Evolutionary conservation across 257 asterid genomes (phyloP).

Genomic region (Scutellaria galericulata): DNA sequence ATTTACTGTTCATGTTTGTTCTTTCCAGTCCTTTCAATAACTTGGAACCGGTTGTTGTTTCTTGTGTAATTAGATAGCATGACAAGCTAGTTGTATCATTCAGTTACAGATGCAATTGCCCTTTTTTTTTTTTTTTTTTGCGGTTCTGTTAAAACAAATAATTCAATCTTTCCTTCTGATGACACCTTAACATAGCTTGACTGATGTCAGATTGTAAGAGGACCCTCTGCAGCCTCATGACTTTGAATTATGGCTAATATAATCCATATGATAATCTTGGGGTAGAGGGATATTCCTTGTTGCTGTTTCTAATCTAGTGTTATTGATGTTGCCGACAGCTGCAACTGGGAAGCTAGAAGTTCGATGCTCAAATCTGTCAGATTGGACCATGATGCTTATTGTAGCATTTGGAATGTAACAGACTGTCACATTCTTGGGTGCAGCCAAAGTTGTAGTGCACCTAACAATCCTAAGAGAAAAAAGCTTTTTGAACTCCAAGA

Average conservation of each 20-base stretch:
- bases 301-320: constrained; percentile 34
- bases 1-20: constrained; percentile 16
- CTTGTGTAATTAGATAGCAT: constrained; percentile 12
- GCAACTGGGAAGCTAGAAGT: constrained; percentile 87
- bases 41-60: constrained; percentile 27
- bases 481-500: constrained; percentile 91
- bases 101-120: not conserved
- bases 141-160: not conserved
- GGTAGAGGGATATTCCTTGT: constrained; percentile 25
- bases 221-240: constrained; percentile 24
- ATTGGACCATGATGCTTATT: constrained; percentile 46
- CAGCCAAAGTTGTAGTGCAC: constrained; percentile 59
- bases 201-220: constrained; percentile 14
- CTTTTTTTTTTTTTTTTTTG: not conserved
- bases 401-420: constrained; percentile 63
- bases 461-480: constrained; percentile 64
- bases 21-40: not conserved
- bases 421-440: constrained; percentile 88
- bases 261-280: constrained; percentile 16
- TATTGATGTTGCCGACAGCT: constrained; percentile 59
- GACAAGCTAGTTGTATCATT: constrained; percentile 18
- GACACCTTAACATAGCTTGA: constrained; percentile 8
- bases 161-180: not conserved
- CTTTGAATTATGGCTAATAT: constrained; percentile 17
- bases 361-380: constrained; percentile 47